phyloP scores from a whole-genome alignment of 2,329 filamentous ascomycete species.

The Thielaviopsis punctulata region DNA sequence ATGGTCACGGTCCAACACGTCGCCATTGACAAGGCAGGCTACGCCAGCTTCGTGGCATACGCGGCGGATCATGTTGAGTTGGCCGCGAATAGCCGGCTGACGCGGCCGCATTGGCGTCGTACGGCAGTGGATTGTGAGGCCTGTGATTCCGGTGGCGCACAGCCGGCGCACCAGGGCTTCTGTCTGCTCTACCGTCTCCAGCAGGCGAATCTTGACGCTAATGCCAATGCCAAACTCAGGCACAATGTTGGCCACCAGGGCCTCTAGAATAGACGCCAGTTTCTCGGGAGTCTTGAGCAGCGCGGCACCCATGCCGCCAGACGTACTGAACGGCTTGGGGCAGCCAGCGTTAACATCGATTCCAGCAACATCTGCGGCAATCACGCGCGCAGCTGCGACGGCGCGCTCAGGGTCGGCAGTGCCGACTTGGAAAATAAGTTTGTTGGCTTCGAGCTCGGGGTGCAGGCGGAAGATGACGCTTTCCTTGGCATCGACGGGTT shows the following conservation, averaged over 20 bases:
- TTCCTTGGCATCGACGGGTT: constrained; percentile 34
- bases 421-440: constrained; percentile 81
- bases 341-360: constrained; percentile 98
- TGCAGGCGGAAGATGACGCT: constrained; percentile 74
- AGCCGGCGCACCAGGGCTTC: constrained; percentile 60
- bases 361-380: constrained; percentile 75
- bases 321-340: constrained; percentile 88
- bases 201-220: constrained; percentile 86
- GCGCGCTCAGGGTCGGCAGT: constrained; percentile 69
- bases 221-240: constrained; percentile 75
- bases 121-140: constrained; percentile 84
- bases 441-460: constrained; percentile 54
- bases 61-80: constrained; percentile 66
- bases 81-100: constrained; percentile 70
- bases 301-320: constrained; percentile 88
- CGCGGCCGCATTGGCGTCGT: constrained; percentile 90
- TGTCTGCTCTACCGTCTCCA: constrained; percentile 62
- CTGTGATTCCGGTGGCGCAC: constrained; percentile 76
- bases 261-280: constrained; percentile 65
- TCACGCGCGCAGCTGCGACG: constrained; percentile 65
- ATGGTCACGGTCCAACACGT: constrained; percentile 61
- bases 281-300: constrained; percentile 71
- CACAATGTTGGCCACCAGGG: constrained; percentile 62
- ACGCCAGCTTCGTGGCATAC: constrained; percentile 75
- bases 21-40: constrained; percentile 89